Base-by-base conservation (phyloP, 306 rosid species). In the Pueraria montana region DNA sequence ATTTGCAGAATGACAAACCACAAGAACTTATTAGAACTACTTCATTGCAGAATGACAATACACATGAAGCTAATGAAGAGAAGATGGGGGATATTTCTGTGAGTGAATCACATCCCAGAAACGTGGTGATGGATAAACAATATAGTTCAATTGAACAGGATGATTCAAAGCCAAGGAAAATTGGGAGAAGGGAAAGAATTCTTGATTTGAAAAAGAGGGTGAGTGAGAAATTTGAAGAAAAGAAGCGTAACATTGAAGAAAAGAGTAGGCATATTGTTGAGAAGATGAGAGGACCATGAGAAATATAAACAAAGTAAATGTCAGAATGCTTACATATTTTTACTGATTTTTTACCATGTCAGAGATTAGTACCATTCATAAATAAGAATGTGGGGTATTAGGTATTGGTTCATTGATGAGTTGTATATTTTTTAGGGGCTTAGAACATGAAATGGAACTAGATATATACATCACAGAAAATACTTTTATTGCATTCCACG, bases 171-270 rank as follows among this genome's bases (percentile, higher is more conserved):
- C 83, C 85, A 38, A 96, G 74, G 86, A 92, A 88, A 89, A 50
- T 82, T 46, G 98, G 99, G 65, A 90, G 69, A 88, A 94, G 73
- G 84, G 97, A 92, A 82, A 94, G 76, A 86, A 91, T 96, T 89
- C 80, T 90, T 62, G 97, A 92, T 86, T 80, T 93, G 59, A 81
- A 92, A 74, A 96, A 89, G 90, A 96, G 83, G 87, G 62, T 96
- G 98, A 87, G 94, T 11, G 94, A 94, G 85, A 96, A 92, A 84
- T 84, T 92, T 10, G 99, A 94, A 88, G 97, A 96, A 80, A 93
- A 93, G 88, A 93, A 87, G 88, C 93, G 97, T 18, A 79, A 87
- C 55, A 55, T 94, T 5, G 98, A 92, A 86, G 98, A 92, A 81
- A 94, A 84, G 88, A 58, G 97, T 79, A 82, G 95, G 64, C 64